Conservation (phyloP, 2,329 filamentous ascomycete genomes). For the Talaromyces sp. region DNA sequence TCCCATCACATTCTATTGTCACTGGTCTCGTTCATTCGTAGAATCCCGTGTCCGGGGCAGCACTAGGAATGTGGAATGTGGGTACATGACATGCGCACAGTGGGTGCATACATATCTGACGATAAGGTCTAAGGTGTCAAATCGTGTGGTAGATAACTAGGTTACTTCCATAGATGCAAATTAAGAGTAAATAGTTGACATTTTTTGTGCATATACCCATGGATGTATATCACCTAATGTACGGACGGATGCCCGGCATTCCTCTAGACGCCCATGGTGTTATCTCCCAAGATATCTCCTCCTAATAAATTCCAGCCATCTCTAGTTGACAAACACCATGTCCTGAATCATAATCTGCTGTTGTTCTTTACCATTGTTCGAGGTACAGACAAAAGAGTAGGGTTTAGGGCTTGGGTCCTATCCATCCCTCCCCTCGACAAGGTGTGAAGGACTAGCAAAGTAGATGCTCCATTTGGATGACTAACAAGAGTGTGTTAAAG, state of each 20-base stretch:
- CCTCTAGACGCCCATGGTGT: not conserved
- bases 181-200: not conserved
- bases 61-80: slow-evolving; percentile 15
- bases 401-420: not conserved
- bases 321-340: not conserved
- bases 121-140: not conserved
- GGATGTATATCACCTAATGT: not conserved
- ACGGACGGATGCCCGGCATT: not conserved
- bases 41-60: slow-evolving; percentile 5
- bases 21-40: not conserved
- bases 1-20: not conserved
- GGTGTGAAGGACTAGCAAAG: no score
- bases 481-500: not conserved
- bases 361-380: not conserved
- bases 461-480: no score
- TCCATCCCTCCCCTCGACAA: not conserved
- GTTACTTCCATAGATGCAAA: not conserved
- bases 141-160: no score
- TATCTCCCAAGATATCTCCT: not conserved
- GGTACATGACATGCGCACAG: not conserved
- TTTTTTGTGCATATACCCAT: not conserved
- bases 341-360: not conserved
- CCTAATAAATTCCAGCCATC: not conserved
- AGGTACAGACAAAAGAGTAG: not conserved
- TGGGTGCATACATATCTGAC: not conserved